Base-by-base conservation (phyloP, 2,329 filamentous ascomycete species). In the Penicillium sp. region DNA sequence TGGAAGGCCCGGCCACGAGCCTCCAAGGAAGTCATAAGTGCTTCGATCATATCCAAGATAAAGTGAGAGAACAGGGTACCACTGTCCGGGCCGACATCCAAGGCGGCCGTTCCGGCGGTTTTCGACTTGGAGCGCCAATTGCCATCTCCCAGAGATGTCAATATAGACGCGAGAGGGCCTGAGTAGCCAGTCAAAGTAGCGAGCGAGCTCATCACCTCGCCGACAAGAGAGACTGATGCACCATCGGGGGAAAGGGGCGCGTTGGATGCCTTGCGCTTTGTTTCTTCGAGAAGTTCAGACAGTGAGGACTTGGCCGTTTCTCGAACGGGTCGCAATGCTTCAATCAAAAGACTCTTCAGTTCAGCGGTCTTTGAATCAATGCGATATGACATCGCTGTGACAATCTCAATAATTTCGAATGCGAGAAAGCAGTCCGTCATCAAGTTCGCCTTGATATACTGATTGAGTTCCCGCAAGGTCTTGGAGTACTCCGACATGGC, bases 381-480 rank as follows among this genome's bases (percentile, higher is more conserved):
- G 26, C 84, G 83, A 40, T 83, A 83, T 2, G 88, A 89, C 33
- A 95, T 75, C 9, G 78, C 78, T 1, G 87, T 86, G 32, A 97
- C 81, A 45, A 96, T 87, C 57, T 95, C 91, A 20, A 94, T 87
- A 20, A 97, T 87, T 62, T 98, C 93, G 63, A 94, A 98, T 6
- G 89, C 89, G 33, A 98, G 77, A 63, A 87, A 97, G 66, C 91
- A 97, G 64, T 98, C 93, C 0, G 88, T 95, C 51, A 82, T 79
- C 26, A 96, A 71, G 59, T 96, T 90, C 27, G 78, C 73, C 60
- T 90, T 89, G 65, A 97, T 89, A 58, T 96, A 90, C 34, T 80
- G 77, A 63, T 97, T 96, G 20, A 98, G 75, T 58, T 97, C 91
- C 18, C 86, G 81, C 38, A 97, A 68, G 0, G 93, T 96, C 53